Conservation (phyloP, 2,329 filamentous ascomycete genomes). For the Verticillium dahliae region DNA sequence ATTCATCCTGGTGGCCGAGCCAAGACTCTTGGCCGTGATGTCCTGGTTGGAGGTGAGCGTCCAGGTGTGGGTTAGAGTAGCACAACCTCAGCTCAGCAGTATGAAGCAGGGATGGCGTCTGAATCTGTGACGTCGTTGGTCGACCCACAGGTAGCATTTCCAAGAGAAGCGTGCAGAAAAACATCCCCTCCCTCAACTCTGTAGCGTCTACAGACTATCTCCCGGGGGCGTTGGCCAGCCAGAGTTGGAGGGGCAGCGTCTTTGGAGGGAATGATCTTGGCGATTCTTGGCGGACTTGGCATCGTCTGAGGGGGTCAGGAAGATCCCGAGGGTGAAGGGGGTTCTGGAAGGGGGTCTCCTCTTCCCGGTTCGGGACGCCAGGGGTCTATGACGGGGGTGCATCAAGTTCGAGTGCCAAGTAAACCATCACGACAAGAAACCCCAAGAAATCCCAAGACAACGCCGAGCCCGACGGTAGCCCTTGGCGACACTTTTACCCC, state of each 20-base stretch:
- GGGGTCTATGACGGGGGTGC: not conserved
- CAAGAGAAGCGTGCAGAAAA: not conserved
- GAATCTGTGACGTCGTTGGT: conserved; percentile 2
- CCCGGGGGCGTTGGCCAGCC: not conserved
- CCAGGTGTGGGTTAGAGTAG: not conserved
- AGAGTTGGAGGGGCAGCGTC: conserved; percentile 1
- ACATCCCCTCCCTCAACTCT: not conserved
- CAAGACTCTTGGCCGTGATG: conserved; percentile 1
- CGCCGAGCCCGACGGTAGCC: conserved; percentile 1
- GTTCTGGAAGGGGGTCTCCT: not conserved
- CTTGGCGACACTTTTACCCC: conserved; percentile 1
- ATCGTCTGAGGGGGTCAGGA: not conserved
- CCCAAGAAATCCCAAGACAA: conserved; percentile 1
- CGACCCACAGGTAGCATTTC: not conserved
- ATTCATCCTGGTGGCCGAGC: not conserved
- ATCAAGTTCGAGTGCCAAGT: not conserved
- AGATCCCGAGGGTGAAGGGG: not conserved
- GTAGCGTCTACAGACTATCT: not conserved
- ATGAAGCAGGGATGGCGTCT: not conserved
- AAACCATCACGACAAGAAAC: conserved; percentile 1
- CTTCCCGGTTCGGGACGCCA: too few relatives aligned
- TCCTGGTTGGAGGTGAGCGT: not conserved
- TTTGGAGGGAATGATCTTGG: not conserved
- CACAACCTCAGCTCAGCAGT: conserved; percentile 1
- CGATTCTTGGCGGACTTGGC: not conserved